Conservation (phyloP, 1,139 yeast species). For the Kodamaea sp. region DNA sequence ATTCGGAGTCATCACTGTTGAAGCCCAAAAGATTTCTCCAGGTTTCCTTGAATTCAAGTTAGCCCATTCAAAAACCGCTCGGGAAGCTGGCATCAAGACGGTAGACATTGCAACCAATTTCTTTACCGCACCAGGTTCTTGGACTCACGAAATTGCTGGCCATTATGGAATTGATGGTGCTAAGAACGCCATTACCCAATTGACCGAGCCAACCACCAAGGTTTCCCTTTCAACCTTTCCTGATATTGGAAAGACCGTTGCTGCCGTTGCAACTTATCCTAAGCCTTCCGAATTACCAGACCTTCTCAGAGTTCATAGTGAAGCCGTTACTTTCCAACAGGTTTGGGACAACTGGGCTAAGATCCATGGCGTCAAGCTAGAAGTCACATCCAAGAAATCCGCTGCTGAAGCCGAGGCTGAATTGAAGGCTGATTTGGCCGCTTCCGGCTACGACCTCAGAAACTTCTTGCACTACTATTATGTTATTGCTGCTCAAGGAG, state of each 20-base stretch:
- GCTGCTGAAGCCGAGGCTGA: constrained; percentile 32
- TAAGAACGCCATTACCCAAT: constrained; percentile 35
- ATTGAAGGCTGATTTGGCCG: constrained; percentile 26
- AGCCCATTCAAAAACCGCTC: constrained; percentile 31
- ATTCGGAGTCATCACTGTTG: constrained; percentile 50
- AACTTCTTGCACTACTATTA: constrained; percentile 34
- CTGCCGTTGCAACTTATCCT: constrained; percentile 32
- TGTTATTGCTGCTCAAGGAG: constrained; percentile 33
- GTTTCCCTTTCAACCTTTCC: constrained; percentile 35
- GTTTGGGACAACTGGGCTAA: constrained; percentile 44
- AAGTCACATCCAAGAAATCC: constrained; percentile 24
- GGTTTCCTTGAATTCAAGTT: constrained; percentile 40
- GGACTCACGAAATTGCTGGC: constrained; percentile 34
- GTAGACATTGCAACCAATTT: constrained; percentile 48
- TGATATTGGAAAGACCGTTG: constrained; percentile 50
- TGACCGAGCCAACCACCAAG: constrained; percentile 42
- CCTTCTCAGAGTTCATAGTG: constrained; percentile 46
- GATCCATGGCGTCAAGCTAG: constrained; percentile 36
- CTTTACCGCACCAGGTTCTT: constrained; percentile 45
- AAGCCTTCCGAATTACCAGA: constrained; percentile 47
- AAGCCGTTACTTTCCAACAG: constrained; percentile 37
- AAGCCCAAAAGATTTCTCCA: constrained; percentile 26
- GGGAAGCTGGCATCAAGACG: constrained; percentile 46
- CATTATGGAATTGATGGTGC: constrained; percentile 40
- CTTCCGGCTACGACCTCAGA: constrained; percentile 29